phyloP scores from a whole-genome alignment of 805 yeast genomes.

The Lipomyces anomalus region DNA sequence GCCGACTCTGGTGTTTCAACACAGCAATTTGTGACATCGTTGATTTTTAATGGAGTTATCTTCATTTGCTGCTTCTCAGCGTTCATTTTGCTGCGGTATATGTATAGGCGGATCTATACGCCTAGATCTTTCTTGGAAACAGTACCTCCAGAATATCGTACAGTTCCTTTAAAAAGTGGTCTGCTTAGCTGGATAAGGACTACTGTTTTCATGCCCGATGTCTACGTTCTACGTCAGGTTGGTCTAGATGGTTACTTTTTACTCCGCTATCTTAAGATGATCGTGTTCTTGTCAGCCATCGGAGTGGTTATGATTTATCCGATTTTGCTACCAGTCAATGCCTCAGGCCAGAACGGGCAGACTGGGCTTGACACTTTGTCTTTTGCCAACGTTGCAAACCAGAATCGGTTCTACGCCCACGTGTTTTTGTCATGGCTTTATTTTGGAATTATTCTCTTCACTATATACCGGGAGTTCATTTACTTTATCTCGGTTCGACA shows the following conservation, averaged over 20 bases:
- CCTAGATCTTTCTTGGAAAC: slow-evolving; percentile 69
- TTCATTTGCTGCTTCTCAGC: slow-evolving; percentile 55
- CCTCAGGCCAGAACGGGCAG: slow-evolving; percentile 50
- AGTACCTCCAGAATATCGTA: slow-evolving; percentile 42
- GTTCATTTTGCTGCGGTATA: slow-evolving; percentile 63
- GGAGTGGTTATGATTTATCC: slow-evolving; percentile 55
- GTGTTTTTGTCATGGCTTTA: slow-evolving; percentile 74
- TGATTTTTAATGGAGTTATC: slow-evolving; percentile 60
- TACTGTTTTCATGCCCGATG: slow-evolving; percentile 59
- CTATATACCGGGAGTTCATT: slow-evolving; percentile 75
- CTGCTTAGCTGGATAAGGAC: slow-evolving; percentile 64
- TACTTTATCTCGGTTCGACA: slow-evolving; percentile 71
- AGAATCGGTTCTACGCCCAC: slow-evolving; percentile 80
- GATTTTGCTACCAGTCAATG: slow-evolving; percentile 78
- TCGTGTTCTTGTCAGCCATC: slow-evolving; percentile 48
- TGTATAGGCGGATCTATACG: slow-evolving; percentile 68
- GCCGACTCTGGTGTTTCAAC: too few relatives aligned
- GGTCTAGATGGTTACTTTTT: slow-evolving; percentile 95
- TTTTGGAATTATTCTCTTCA: slow-evolving; percentile 62
- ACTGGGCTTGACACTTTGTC: slow-evolving; percentile 71
- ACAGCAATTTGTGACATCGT: slow-evolving; percentile 65
- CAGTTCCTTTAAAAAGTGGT: slow-evolving; percentile 68
- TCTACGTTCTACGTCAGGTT: slow-evolving; percentile 74
- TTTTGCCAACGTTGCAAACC: slow-evolving; percentile 58
- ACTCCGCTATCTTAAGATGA: slow-evolving; percentile 62